These are phyloP conservation scores for Hypoxylon sp. DNA, from an alignment of 2,329 filamentous ascomycete species.

Conservation along the genomic window DNA sequence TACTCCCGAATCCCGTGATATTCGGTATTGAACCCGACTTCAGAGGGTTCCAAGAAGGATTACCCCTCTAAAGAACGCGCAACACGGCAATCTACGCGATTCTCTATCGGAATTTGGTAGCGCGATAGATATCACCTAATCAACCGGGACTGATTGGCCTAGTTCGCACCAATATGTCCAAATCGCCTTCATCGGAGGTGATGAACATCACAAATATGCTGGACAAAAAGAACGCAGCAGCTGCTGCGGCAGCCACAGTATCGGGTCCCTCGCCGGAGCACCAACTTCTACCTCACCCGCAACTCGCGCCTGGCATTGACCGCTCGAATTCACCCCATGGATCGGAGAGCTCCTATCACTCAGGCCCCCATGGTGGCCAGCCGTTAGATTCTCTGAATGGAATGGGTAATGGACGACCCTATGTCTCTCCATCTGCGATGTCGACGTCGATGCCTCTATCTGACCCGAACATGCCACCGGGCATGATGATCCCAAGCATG, in stretches of 20 bases:
- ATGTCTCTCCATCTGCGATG: conserved; percentile 69
- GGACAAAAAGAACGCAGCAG: conserved; percentile 52
- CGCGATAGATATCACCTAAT: conserved; percentile 21
- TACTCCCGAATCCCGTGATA: conserved; percentile 1
- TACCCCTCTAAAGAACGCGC: conserved; percentile 21
- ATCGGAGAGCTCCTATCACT: conserved; percentile 72
- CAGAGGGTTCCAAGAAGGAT: not conserved
- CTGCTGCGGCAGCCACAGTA: conserved; percentile 46
- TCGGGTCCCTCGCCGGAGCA: conserved; percentile 47
- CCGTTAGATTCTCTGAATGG: conserved; percentile 57
- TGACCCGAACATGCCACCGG: conserved; percentile 51
- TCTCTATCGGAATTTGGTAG: conserved; percentile 23
- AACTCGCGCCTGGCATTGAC: conserved; percentile 61
- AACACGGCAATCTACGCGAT: conserved; percentile 12
- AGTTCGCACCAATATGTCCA: conserved; percentile 51
- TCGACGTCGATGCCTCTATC: conserved; percentile 65
- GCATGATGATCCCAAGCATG: conserved; percentile 62
- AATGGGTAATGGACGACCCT: conserved; percentile 61
- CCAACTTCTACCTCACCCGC: conserved; percentile 50
- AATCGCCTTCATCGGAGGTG: conserved; percentile 53
- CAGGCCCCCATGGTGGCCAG: conserved; percentile 57
- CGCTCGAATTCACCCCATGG: conserved; percentile 72
- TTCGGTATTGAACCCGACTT: not conserved
- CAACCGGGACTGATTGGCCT: conserved; percentile 8
- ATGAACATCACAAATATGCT: conserved; percentile 56